These are phyloP conservation scores for Neurospora crassa DNA, from an alignment of 2,329 filamentous ascomycete species.

Conservation along the genomic window DNA sequence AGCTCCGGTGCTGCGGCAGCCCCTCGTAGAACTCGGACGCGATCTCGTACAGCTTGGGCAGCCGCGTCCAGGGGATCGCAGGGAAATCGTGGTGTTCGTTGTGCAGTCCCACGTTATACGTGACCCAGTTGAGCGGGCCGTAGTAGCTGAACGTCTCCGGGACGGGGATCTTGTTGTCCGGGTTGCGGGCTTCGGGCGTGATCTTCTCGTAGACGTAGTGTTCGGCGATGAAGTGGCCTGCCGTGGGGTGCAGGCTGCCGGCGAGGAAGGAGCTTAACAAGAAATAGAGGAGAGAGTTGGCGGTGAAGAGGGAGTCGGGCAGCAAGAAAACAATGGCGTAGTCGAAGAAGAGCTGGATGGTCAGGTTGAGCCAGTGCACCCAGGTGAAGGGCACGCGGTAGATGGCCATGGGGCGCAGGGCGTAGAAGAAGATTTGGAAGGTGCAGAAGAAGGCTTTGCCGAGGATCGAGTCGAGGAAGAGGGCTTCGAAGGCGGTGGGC, in stretches of 20 bases:
- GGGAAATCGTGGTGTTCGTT: conserved; percentile 99
- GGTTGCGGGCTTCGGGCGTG: conserved; percentile 43
- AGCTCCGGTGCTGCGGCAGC: conserved; percentile 79
- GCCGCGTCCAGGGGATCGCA: conserved; percentile 85
- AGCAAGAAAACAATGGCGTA: conserved; percentile 47
- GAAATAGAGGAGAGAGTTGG: conserved; percentile 67
- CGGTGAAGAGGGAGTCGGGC: conserved; percentile 33
- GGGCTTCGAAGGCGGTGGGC: conserved; percentile 80
- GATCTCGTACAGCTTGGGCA: conserved; percentile 67
- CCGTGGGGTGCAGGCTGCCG: conserved; percentile 85
- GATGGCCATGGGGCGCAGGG: conserved; percentile 87
- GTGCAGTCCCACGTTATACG: conserved; percentile 95
- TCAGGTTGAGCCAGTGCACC: conserved; percentile 76
- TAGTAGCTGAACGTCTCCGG: conserved; percentile 98
- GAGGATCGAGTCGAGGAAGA: conserved; percentile 87
- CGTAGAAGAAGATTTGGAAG: conserved; percentile 99
- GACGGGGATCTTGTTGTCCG: conserved; percentile 53
- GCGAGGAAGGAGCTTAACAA: conserved; percentile 87
- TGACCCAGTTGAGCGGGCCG: conserved; percentile 80
- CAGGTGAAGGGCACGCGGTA: conserved; percentile 81
- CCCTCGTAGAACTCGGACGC: conserved; percentile 88
- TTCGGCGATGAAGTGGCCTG: conserved; percentile 97
- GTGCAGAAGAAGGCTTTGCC: conserved; percentile 99
- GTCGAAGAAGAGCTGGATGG: conserved; percentile 71
- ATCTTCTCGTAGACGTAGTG: conserved; percentile 75